Base-by-base conservation (phyloP, 2,329 filamentous ascomycete species). In the Myriosclerotinia curreyana region DNA sequence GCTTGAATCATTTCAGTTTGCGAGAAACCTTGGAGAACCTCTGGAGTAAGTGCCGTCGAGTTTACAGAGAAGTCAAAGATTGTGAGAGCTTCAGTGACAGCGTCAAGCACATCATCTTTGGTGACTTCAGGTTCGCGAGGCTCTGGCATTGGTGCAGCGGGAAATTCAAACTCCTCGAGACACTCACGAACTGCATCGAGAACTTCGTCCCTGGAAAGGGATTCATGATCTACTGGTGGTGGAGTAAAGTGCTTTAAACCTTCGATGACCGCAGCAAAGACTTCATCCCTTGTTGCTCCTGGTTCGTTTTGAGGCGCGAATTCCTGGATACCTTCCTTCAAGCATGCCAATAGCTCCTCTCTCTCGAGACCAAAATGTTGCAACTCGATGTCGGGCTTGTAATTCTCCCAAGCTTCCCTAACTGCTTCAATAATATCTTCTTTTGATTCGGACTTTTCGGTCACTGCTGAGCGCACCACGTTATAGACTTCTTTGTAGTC, bases 301-400 rank as follows among this genome's bases (percentile, higher is more conserved):
- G 84, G 79, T 25, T 76, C 69, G 9, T 78, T 74, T 68, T 79
- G 73, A 38, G 80, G 80, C 66, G 77, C 79, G 73, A 95, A 92
- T 54, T 92, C 86, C 69, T 90, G 86, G 0, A 98, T 82, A 0
- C 94, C 94, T 77, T 97, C 89, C 69, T 90, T 87, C 34, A 98
- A 82, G 69, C 92, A 96, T 48, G 89, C 86, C 17, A 98, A 80
- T 55, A 98, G 90, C 73, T 98, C 94, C 15, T 97, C 92, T 6
- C 92, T 85, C 75, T 96, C 94, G 0, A 98, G 80, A 2, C 93
- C 94, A 67, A 96, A 90, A 71, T 96, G 92, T 71, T 96, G 89
- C 5, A 96, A 83, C 70, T 96, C 89, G 59, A 96, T 92, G 71
- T 97, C 92, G 0, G 94, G 94, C 77, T 96, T 96, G 77, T 96